These are phyloP conservation scores for Entonaema liquescens DNA, from an alignment of 495 filamentous ascomycete species.

Conservation along the genomic window DNA sequence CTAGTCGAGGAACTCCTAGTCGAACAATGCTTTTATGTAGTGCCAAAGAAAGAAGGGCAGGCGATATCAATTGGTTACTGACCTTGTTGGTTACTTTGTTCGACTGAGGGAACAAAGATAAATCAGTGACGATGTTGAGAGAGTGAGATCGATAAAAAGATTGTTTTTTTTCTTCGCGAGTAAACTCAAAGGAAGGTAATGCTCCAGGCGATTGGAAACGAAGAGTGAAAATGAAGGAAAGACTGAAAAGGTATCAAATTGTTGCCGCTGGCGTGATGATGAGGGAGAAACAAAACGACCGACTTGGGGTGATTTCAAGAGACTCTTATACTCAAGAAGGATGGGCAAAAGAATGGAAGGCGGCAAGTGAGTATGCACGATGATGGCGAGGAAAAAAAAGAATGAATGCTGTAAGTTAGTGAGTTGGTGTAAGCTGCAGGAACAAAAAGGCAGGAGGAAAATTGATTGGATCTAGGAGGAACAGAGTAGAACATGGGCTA, in stretches of 20 bases:
- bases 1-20: not conserved
- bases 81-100: conserved; percentile 43
- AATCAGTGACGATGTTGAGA: conserved; percentile 25
- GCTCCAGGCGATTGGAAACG: conserved; percentile 51
- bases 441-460: conserved; percentile 33
- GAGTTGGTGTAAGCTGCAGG: conserved; percentile 37
- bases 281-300: conserved; percentile 40
- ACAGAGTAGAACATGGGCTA: conserved; percentile 37
- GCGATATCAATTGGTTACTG: conserved; percentile 25
- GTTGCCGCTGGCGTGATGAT: conserved; percentile 40
- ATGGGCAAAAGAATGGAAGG: conserved; percentile 38
- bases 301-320: conserved; percentile 36
- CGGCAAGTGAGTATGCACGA: conserved; percentile 38
- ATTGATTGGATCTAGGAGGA: conserved; percentile 45
- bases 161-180: conserved; percentile 40
- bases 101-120: conserved; percentile 34
- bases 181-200: conserved; percentile 48
- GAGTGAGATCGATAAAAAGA: conserved; percentile 38
- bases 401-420: conserved; percentile 31
- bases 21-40: conserved; percentile 34
- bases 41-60: not conserved
- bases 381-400: conserved; percentile 31
- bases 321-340: conserved; percentile 44
- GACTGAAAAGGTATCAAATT: conserved; percentile 37
- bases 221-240: conserved; percentile 45